Conservation (phyloP, 2,329 filamentous ascomycete species). For the Colletotrichum falcatum region DNA sequence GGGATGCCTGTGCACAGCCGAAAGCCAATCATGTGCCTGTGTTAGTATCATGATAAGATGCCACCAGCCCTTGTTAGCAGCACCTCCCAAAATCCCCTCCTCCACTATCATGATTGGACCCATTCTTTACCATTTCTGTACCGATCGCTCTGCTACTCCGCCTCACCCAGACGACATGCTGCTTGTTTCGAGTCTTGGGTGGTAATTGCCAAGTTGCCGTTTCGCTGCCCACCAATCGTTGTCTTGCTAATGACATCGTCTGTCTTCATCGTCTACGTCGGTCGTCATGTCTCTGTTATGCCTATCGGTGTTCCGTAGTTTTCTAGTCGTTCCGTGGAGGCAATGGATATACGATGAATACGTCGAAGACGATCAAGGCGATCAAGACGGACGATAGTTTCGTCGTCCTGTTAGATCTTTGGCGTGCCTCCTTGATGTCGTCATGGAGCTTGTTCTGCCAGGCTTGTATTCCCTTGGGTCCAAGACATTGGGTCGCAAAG, state of each 20-base stretch:
- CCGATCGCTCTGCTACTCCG: neutral
- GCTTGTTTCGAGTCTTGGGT: neutral
- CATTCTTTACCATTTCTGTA: conserved; percentile 8
- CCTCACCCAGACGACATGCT: neutral
- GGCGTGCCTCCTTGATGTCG: too few relatives aligned
- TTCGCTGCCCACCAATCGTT: neutral
- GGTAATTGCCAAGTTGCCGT: too few relatives aligned
- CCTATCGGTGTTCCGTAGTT: neutral
- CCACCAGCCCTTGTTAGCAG: neutral
- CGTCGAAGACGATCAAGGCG: too few relatives aligned
- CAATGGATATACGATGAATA: too few relatives aligned
- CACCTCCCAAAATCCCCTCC: rapidly evolving
- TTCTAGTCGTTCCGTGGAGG: neutral
- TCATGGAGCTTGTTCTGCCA: too few relatives aligned
- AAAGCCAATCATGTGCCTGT: neutral
- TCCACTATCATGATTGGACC: conserved; percentile 7
- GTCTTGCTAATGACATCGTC: neutral
- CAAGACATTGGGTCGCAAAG: too few relatives aligned
- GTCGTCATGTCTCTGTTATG: neutral
- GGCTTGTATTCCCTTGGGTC: too few relatives aligned
- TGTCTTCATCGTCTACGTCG: neutral
- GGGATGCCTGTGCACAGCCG: neutral
- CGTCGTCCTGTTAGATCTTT: too few relatives aligned
- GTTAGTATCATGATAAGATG: conserved; percentile 1
- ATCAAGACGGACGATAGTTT: too few relatives aligned